These are phyloP conservation scores for Fragilariopsis cylindrus DNA, from an alignment of 108 stramenopile genomes.

Conservation along the genomic window DNA sequence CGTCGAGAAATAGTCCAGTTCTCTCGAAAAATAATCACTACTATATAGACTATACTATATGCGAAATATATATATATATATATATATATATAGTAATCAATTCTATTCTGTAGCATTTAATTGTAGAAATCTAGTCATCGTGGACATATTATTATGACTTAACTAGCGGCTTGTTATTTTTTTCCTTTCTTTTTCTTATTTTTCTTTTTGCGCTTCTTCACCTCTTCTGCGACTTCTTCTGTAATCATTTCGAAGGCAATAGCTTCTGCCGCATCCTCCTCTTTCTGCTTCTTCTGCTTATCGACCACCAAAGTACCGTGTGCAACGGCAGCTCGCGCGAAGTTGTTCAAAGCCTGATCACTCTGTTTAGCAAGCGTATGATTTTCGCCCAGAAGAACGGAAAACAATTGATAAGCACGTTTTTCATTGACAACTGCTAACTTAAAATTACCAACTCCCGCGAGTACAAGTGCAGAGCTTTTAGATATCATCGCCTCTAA, in stretches of 20 bases:
- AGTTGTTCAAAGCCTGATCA: constrained; percentile 44
- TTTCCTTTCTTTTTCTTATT: constrained; percentile 58
- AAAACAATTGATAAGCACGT: constrained; percentile 57
- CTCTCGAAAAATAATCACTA: too few species aligned
- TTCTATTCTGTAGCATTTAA: too few species aligned
- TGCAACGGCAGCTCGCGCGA: constrained; percentile 62
- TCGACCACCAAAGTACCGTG: constrained; percentile 53
- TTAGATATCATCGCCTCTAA: constrained; percentile 67
- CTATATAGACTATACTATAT: too few species aligned
- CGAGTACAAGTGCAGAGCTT: constrained; percentile 52
- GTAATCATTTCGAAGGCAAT: constrained; percentile 70
- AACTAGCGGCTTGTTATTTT: constrained; percentile 13
- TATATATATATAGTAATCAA: too few species aligned
- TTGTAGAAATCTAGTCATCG: too few species aligned
- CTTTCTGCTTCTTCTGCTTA: constrained; percentile 45
- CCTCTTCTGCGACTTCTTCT: constrained; percentile 59
- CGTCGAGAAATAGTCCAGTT: too few species aligned
- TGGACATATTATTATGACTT: too few species aligned
- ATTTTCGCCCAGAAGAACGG: constrained; percentile 55
- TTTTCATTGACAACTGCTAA: constrained; percentile 66
- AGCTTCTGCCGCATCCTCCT: constrained; percentile 67
- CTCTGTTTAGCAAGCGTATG: constrained; percentile 69
- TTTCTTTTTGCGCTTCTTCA: constrained; percentile 61
- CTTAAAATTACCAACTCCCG: constrained; percentile 60
- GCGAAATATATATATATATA: too few species aligned